These are phyloP conservation scores for Ustilago cynodontis DNA, from an alignment of 1,284 basidiomycete species.

Conservation along the genomic window DNA sequence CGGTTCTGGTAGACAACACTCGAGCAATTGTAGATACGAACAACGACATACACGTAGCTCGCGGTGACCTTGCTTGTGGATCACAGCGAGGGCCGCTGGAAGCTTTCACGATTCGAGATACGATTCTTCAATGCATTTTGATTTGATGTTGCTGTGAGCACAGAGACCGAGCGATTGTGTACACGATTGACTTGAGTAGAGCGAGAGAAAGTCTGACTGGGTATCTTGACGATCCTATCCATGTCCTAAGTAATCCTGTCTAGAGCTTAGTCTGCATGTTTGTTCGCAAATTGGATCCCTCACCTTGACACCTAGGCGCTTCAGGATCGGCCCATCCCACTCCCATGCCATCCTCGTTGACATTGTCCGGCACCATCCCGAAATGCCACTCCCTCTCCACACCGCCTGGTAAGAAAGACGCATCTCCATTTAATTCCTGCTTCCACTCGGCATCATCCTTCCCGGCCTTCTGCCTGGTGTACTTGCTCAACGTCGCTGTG, in stretches of 20 bases:
- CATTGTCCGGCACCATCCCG: conserved; percentile 52
- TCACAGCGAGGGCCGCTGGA: conserved; percentile 13
- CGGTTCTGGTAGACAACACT: background rate
- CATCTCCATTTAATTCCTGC: conserved; percentile 58
- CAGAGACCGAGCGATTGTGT: background rate
- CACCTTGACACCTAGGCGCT: background rate
- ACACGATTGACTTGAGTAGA: background rate
- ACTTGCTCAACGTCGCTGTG: conserved; percentile 63
- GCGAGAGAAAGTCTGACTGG: background rate
- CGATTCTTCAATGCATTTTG: too few relatives aligned
- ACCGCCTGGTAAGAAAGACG: conserved; percentile 72
- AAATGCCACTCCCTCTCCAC: conserved; percentile 80
- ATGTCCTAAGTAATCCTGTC: background rate
- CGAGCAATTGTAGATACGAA: conserved; percentile 1
- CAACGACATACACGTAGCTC: conserved; percentile 15
- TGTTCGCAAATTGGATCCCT: background rate
- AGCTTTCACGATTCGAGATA: conserved; percentile 12
- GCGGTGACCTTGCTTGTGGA: conserved; percentile 5
- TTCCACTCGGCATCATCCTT: conserved; percentile 36
- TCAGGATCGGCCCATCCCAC: conserved; percentile 53
- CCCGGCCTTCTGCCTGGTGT: conserved; percentile 17
- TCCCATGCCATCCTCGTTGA: conserved; percentile 61
- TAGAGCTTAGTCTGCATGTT: conserved; percentile 36
- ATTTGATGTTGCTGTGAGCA: background rate
- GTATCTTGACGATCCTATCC: conserved; percentile 6